Evolutionary conservation across 2,329 filamentous ascomycete genomes (phyloP).

Genomic region (Verticillium albo-atrum): DNA sequence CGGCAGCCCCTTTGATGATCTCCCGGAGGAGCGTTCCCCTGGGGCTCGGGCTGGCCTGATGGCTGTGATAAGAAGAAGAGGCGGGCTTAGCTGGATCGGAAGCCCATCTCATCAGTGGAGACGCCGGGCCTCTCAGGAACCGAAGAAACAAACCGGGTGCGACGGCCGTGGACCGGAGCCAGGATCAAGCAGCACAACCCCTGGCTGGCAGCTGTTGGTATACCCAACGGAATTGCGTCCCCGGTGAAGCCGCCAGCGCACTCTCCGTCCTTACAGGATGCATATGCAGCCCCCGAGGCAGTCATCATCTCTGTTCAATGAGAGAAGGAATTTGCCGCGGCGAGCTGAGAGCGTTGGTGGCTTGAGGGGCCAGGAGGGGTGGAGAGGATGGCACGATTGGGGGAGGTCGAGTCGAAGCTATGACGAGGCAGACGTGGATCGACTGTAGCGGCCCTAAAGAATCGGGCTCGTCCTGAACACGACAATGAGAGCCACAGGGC

Average conservation of each 20-base stretch:
- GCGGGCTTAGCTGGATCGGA: slow-evolving; percentile 8
- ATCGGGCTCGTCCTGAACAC: neutral
- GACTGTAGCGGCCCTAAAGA: neutral
- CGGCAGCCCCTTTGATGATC: slow-evolving; percentile 11
- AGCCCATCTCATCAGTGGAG: slow-evolving; percentile 6
- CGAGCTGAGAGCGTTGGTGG: neutral
- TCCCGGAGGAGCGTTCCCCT: slow-evolving; percentile 10
- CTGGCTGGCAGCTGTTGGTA: neutral
- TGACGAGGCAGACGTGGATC: neutral
- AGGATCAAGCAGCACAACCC: neutral
- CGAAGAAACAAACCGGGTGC: slow-evolving; percentile 11
- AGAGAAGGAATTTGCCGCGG: neutral
- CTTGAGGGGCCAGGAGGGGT: neutral
- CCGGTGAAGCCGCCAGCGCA: neutral
- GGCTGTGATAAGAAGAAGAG: neutral
- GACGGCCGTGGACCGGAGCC: slow-evolving; percentile 1
- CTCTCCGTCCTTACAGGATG: neutral
- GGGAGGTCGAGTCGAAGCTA: neutral
- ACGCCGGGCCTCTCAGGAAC: neutral
- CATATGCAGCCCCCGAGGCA: neutral
- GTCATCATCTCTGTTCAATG: neutral
- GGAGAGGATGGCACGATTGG: too few relatives aligned
- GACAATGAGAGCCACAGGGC: neutral
- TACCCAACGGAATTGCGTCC: neutral
- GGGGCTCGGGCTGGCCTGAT: neutral